Percentiles rank a stretch among this genome's conserved stretches.
Conservation (phyloP, 78 protist species). For the Creolimax fragrantissima region DNA sequence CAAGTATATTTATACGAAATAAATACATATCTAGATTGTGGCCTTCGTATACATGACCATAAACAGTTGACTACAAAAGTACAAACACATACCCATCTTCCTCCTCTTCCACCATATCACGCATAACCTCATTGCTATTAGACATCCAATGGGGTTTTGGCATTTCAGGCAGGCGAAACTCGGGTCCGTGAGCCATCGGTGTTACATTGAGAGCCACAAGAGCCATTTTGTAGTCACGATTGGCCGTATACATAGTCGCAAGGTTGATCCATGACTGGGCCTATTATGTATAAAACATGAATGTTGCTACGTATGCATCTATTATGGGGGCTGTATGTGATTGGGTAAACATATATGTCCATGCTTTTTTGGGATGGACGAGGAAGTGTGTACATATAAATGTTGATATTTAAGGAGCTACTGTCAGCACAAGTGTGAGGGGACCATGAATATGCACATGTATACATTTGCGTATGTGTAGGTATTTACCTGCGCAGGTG, state of each 20-base stretch:
- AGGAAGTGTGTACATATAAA: no score
- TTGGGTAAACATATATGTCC: no score
- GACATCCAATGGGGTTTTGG: neutral
- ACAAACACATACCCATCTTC: neutral
- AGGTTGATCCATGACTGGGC: conserved; percentile 4
- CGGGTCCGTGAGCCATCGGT: neutral
- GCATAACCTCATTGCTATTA: conserved; percentile 2
- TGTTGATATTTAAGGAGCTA: no score
- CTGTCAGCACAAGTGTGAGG: no score
- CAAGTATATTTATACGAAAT: no score
- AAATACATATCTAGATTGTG: no score
- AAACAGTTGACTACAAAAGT: no score
- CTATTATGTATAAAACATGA: no score
- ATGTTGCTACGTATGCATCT: no score
- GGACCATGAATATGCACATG: neutral
- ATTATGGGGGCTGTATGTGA: no score
- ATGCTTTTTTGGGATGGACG: no score
- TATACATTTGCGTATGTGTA: neutral
- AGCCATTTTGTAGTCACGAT: neutral
- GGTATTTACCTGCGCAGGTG: neutral
- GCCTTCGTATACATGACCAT: neutral
- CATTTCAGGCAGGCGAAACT: conserved; percentile 15
- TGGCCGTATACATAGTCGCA: neutral
- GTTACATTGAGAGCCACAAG: conserved; percentile 18
- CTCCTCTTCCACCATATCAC: neutral